Evolutionary conservation across 305 asterid genomes (phyloP), one percentile per base, ranked within the genome.

Genomic region (Solanum hybrid): DNA sequence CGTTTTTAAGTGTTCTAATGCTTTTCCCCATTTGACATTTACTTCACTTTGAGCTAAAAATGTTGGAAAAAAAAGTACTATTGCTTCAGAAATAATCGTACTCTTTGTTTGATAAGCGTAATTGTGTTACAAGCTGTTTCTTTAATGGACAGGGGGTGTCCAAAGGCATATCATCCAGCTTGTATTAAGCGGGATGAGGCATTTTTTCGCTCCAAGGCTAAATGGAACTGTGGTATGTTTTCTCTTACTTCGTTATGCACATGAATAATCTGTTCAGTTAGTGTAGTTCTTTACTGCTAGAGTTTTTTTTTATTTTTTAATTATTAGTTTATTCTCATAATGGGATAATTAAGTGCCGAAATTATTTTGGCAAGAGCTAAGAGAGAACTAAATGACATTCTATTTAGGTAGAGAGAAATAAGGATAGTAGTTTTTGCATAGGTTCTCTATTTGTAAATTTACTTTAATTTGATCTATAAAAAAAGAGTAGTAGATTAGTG

Each of bases 101-200:
- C 28, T 76, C 36, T 81, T 88, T 74, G 78, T 26, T 77, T 76
- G 77, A 81, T 42, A 46, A 83, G 73, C 31, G 20, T 73, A 22
- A 88, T 81, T 90, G 20, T 78, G 36, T 89, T 92, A n/a, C n/a
- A n/a, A n/a, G n/a, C 78, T 89, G 86, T n/a, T n/a, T n/a, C n/a
- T n/a, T n/a, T n/a, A 77, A 77, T 92, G 90, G 73, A 28, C 51
- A 96, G 98, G 98, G 96, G 97, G 33, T 96, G 98, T 89, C 98
- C 98, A 0, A 96, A 95, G 93, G 98, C 98, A 2, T 96, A 96
- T 87, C 98, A 96, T 92, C 95, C 97, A 13, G 93, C 96, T 18
- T 96, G 98, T 88, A 92, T 96, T 73, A 96, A 96, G 92, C 93
- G 98, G 37, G 98, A 96, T 14, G 97, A 95, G 89, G 95, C 92